These are phyloP conservation scores for Hanseniaspora lachancei DNA, from an alignment of 805 yeast genomes.

Conservation along the genomic window DNA sequence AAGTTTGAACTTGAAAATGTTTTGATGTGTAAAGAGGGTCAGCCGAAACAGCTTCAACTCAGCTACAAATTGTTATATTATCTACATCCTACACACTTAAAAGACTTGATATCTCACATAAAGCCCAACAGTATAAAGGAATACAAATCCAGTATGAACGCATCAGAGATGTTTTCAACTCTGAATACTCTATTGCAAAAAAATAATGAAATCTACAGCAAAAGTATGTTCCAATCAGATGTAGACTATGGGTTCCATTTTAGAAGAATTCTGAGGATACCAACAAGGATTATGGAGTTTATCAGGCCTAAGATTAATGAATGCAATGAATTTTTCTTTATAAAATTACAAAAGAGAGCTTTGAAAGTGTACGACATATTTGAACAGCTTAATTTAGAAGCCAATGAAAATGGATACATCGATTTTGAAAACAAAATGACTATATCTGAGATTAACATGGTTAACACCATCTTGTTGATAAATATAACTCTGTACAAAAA, in stretches of 20 bases:
- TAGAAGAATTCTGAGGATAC: neutral
- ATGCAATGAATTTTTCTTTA: neutral
- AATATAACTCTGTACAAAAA: conserved; percentile 1
- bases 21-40: conserved; percentile 5
- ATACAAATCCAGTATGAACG: neutral
- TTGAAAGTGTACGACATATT: neutral
- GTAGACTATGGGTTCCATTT: neutral
- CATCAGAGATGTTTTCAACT: neutral
- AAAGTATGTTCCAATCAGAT: conserved; percentile 6
- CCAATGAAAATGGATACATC: neutral
- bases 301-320: neutral
- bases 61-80: conserved; percentile 4
- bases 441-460: neutral
- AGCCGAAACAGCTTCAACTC: neutral
- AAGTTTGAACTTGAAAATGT: neutral
- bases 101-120: neutral
- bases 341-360: neutral
- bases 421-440: neutral
- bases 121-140: neutral
- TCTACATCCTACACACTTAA: neutral
- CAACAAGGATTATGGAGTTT: neutral
- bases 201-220: conserved; percentile 3
- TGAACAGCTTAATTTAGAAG: neutral
- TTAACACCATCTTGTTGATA: neutral
- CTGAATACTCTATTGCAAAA: conserved; percentile 4